These are phyloP conservation scores for Fusarium irregulare DNA, from an alignment of 2,329 filamentous ascomycete species.

Conservation along the genomic window DNA sequence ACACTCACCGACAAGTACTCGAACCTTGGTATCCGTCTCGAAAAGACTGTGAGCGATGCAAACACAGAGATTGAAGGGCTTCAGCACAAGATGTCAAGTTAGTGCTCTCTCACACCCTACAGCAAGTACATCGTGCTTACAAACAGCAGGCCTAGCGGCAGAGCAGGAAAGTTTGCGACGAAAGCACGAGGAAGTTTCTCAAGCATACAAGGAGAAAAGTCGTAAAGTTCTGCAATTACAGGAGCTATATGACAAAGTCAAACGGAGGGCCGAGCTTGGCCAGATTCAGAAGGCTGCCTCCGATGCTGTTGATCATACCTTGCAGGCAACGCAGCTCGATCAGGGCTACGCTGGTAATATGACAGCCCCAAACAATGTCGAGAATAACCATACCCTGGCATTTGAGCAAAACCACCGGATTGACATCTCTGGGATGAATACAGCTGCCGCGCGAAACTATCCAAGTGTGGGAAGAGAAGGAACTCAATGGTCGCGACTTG, in stretches of 20 bases:
- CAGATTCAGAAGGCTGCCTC: conserved; percentile 67
- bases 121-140: conserved; percentile 11
- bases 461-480: conserved; percentile 22
- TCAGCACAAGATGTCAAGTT: conserved; percentile 73
- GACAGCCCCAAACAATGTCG: background rate
- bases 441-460: conserved; percentile 22
- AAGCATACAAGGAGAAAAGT: conserved; percentile 76
- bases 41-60: conserved; percentile 79
- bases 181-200: conserved; percentile 78
- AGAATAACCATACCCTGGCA: conserved; percentile 2
- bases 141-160: conserved; percentile 61
- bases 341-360: conserved; percentile 16
- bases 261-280: conserved; percentile 64
- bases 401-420: conserved; percentile 32
- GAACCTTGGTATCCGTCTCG: conserved; percentile 72
- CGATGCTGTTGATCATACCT: conserved; percentile 53
- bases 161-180: conserved; percentile 72
- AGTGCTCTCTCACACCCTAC: conserved; percentile 33
- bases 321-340: conserved; percentile 31
- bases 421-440: conserved; percentile 36
- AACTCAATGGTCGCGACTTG: conserved; percentile 32
- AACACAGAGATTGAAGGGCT: conserved; percentile 77
- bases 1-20: conserved; percentile 78
- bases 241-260: conserved; percentile 70
- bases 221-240: conserved; percentile 76